Evolutionary conservation across 2,329 filamentous ascomycete species (phyloP), one percentile per base, ranked within the genome.

Genomic region (Didymella segeticola): DNA sequence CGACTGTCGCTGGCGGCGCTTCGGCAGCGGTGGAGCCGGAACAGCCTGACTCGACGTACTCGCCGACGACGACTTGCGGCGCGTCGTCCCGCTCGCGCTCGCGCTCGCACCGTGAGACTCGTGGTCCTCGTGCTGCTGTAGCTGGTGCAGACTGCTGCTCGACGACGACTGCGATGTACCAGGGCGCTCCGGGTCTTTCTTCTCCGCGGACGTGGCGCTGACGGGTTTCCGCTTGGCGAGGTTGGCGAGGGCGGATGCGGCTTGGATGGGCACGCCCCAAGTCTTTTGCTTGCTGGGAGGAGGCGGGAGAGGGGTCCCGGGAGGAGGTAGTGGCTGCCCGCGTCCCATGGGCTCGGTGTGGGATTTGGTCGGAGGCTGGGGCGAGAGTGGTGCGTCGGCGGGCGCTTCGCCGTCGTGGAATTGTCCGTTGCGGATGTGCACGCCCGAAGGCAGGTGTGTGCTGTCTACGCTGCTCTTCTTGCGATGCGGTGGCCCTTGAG

Each of bases 311-410:
- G 92, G 91, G 37, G 83, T 87, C 2, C 91, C 92, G 2, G 89
- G 90, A 8, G 91, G 91, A 39, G 91, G 91, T 15, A 96, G 78
- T 1, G 91, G 91, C 63, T 89, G 88, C 0, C 91, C 91, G 31
- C 91, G 84, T 1, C 92, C 92, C 79, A 96, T 91, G 2, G 91
- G 91, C 63, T 90, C 84, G 76, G 54, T 83, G 61, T 75, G 73
- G 7, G 75, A 70, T 53, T 67, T 63, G 2, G 49, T 46, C 8
- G 53, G 25, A 2, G 57, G 48, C n/a, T 45, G 45, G 2, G 57
- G 31, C 11, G 38, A 49, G 25, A 31, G 26, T 15, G 51, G 54
- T 17, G 11, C 46, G 25, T 33, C 56, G 11, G 3, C 38, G 46
- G 39, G 55, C 25, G 47, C 30, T 2, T 62, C 60, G 9, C 17